These are phyloP conservation scores for Waltergamsia citrina DNA, from an alignment of 2,329 filamentous ascomycete species.

Conservation along the genomic window DNA sequence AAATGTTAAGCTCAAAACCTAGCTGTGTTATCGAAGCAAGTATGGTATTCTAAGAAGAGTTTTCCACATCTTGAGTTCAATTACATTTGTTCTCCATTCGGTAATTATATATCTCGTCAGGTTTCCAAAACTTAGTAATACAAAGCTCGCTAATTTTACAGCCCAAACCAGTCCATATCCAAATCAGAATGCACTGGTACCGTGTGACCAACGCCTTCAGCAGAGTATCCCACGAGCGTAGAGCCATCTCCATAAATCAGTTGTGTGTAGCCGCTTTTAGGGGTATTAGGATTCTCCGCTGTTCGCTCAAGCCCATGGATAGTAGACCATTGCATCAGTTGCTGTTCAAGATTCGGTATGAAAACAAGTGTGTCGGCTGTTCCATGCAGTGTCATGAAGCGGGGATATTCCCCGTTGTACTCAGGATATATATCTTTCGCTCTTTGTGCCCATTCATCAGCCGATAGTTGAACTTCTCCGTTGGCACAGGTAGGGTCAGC, in stretches of 20 bases:
- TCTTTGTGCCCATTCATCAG: constrained; percentile 36
- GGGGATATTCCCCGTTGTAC: constrained; percentile 38
- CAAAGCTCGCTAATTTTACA: background rate
- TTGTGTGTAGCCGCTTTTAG: constrained; percentile 5
- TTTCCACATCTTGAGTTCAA: too few relatives aligned
- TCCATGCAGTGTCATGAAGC: constrained; percentile 50
- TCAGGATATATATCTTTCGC: constrained; percentile 35
- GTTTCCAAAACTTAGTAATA: too few relatives aligned
- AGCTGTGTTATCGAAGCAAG: too few relatives aligned
- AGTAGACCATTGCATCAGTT: constrained; percentile 7
- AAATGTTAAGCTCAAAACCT: too few relatives aligned
- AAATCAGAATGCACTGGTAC: constrained; percentile 4
- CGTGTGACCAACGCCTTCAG: constrained; percentile 6
- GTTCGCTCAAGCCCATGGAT: constrained; percentile 3
- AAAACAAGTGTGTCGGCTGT: constrained; percentile 26
- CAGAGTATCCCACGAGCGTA: constrained; percentile 4
- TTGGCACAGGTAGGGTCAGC: constrained; percentile 39
- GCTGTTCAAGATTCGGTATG: constrained; percentile 6
- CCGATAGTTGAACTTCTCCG: constrained; percentile 30
- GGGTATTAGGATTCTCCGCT: constrained; percentile 3
- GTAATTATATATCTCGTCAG: too few relatives aligned
- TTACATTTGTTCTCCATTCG: too few relatives aligned
- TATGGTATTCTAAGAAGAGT: too few relatives aligned
- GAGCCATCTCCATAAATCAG: constrained; percentile 7
- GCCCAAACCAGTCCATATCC: constrained; percentile 7